Evolutionary conservation across 805 yeast species (phyloP).

Genomic region (Debaryomyces castellii): DNA sequence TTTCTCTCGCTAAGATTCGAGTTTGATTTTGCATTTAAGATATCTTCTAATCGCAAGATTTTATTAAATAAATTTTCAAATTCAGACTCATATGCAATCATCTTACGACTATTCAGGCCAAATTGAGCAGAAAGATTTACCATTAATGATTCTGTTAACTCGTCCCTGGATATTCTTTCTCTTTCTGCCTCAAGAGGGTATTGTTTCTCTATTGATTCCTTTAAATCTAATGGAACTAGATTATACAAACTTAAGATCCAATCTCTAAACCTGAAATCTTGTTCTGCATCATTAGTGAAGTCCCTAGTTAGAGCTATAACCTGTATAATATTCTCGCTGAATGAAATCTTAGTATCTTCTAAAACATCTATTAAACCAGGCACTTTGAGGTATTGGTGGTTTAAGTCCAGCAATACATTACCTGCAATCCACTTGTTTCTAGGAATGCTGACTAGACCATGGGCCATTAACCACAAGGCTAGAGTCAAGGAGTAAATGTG

Average conservation of each 20-base stretch:
- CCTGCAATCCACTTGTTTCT: conserved; percentile 44
- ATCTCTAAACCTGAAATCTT: conserved; percentile 48
- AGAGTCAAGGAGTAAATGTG: conserved; percentile 74
- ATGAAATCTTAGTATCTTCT: conserved; percentile 61
- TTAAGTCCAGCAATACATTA: conserved; percentile 24
- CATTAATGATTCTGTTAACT: conserved; percentile 44
- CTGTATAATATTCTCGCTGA: conserved; percentile 62
- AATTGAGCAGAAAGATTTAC: conserved; percentile 52
- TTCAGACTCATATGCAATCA: conserved; percentile 55
- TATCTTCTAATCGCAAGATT: conserved; percentile 57
- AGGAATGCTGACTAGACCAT: conserved; percentile 72
- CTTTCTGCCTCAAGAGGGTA: conserved; percentile 18
- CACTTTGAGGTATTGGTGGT: conserved; percentile 49
- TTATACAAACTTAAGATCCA: conserved; percentile 63
- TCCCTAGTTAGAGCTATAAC: conserved; percentile 51
- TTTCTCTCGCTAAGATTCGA: conserved; percentile 13
- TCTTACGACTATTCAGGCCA: conserved; percentile 50
- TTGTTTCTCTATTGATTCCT: conserved; percentile 31
- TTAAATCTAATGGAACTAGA: conserved; percentile 41
- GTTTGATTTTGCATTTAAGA: conserved; percentile 41
- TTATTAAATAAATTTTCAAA: conserved; percentile 50
- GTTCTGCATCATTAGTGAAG: conserved; percentile 28
- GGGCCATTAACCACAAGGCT: conserved; percentile 83
- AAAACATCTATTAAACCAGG: conserved; percentile 58
- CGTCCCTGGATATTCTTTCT: conserved; percentile 24